Percentiles rank a stretch among this genome's conserved stretches.
Conservation (phyloP, 345 rosid genomes). For the Citrus sp. region DNA sequence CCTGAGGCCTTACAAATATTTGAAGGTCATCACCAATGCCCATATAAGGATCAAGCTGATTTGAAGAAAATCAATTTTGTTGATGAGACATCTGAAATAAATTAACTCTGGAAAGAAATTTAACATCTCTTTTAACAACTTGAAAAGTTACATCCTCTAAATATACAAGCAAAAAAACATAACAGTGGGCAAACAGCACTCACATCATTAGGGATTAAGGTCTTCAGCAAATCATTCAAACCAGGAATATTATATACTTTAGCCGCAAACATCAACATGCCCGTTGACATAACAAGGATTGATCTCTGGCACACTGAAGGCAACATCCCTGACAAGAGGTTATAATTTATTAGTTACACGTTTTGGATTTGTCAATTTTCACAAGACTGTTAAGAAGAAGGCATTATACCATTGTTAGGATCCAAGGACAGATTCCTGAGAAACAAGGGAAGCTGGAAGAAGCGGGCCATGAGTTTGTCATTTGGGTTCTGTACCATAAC, state of each 20-base stretch:
- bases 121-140: neutral
- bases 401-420: constrained; percentile 48
- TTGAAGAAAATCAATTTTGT: neutral
- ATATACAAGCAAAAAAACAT: neutral
- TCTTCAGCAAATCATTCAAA: constrained; percentile 52
- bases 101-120: neutral
- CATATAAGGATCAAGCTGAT: constrained; percentile 82
- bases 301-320: constrained; percentile 61
- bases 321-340: constrained; percentile 47
- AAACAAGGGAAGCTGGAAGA: constrained; percentile 85
- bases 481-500: constrained; percentile 56
- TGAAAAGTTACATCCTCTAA: neutral
- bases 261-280: constrained; percentile 80
- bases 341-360: constrained; percentile 8
- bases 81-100: neutral
- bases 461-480: constrained; percentile 52
- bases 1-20: constrained; percentile 58
- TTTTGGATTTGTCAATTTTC: neutral
- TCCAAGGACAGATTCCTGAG: constrained; percentile 58
- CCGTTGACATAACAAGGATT: constrained; percentile 48
- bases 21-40: constrained; percentile 66
- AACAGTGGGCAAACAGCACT: constrained; percentile 27
- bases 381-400: constrained; percentile 14
- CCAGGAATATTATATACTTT: constrained; percentile 63
- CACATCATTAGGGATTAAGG: constrained; percentile 53